Percentiles rank a stretch among this genome's conserved stretches.
These are phyloP conservation scores for Trifolium pratense DNA, from an alignment of 306 rosid genomes.

Conservation along the genomic window DNA sequence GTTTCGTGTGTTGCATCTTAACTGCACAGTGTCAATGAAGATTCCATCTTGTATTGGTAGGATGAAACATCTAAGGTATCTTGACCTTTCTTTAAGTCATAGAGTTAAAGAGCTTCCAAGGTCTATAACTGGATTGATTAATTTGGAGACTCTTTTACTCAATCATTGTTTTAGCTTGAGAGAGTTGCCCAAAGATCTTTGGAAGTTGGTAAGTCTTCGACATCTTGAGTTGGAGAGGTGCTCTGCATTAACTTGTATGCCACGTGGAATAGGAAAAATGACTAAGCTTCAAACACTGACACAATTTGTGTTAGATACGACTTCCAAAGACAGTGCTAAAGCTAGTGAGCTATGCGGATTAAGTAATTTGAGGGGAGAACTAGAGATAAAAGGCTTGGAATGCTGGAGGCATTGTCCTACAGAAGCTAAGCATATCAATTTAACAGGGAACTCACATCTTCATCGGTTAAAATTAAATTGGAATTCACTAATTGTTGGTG, in stretches of 20 bases:
- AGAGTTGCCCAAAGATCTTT: background rate
- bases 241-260: background rate
- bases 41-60: background rate
- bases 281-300: conserved; percentile 29
- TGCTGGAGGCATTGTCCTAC: background rate
- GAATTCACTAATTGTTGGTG: background rate
- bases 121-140: background rate
- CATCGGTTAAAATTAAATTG: background rate
- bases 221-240: background rate
- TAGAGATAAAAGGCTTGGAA: background rate
- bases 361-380: background rate
- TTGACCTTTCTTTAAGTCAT: background rate
- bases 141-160: background rate
- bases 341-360: background rate
- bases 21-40: background rate
- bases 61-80: conserved; percentile 12
- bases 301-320: background rate
- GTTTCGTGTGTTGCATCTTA: background rate
- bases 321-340: background rate
- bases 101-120: background rate
- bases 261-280: background rate
- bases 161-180: background rate
- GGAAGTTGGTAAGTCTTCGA: conserved; percentile 4
- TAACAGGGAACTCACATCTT: background rate
- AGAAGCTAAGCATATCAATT: background rate